Evolutionary conservation across 2,329 filamentous ascomycete genomes (phyloP).

Genomic region (Paraconiothyrium sp.): DNA sequence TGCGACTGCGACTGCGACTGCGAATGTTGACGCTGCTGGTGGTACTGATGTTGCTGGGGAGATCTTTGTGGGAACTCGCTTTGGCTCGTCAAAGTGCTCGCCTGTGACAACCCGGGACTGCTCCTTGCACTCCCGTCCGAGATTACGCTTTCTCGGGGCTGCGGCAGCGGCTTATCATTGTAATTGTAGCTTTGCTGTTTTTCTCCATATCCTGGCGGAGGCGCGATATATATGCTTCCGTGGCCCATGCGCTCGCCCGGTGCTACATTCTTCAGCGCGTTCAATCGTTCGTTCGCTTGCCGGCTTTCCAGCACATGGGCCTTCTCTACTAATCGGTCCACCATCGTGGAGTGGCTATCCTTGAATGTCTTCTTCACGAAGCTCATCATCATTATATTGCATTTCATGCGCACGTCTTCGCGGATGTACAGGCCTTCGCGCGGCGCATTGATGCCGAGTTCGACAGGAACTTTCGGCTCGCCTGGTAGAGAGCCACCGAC

Average conservation of each 20-base stretch:
- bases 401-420: constrained; percentile 87
- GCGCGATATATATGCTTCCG: constrained; percentile 46
- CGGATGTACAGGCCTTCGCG: constrained; percentile 77
- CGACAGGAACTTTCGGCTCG: constrained; percentile 71
- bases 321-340: constrained; percentile 60
- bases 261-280: constrained; percentile 40
- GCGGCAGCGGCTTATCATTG: constrained; percentile 1
- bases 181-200: background rate
- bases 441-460: constrained; percentile 73
- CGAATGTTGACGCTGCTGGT: background rate
- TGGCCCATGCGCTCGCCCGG: constrained; percentile 45
- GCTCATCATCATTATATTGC: constrained; percentile 76
- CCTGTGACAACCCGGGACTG: constrained; percentile 24
- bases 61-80: constrained; percentile 21
- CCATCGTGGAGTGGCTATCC: constrained; percentile 75
- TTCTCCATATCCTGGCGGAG: constrained; percentile 35
- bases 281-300: constrained; percentile 45
- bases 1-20: background rate
- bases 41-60: constrained; percentile 9
- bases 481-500: constrained; percentile 76
- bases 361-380: constrained; percentile 88
- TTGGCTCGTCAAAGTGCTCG: constrained; percentile 21
- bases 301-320: constrained; percentile 48
- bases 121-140: constrained; percentile 26
- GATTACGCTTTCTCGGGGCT: constrained; percentile 17